Evolutionary conservation across 345 rosid species (phyloP).

Genomic region (Citrus unshiu): DNA sequence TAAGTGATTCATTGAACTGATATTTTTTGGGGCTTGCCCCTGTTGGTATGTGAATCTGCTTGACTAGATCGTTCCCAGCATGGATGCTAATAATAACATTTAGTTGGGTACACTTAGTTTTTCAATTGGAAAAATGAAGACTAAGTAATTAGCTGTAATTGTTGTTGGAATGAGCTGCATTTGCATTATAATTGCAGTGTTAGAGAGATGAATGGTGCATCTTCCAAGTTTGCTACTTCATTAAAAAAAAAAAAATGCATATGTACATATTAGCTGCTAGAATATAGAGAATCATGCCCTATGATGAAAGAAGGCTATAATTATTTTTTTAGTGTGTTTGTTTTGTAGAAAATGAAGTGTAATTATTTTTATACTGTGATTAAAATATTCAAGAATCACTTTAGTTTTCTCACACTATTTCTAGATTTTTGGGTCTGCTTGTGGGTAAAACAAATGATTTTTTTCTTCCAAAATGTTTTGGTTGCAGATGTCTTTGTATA

Average conservation of each 20-base stretch:
- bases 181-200: not conserved
- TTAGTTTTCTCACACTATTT: not conserved
- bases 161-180: not conserved
- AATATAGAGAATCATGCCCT: not conserved
- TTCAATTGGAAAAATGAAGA: not conserved
- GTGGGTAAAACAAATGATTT: not conserved
- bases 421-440: not conserved
- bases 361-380: not conserved
- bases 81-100: not conserved
- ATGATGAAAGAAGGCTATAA: not conserved
- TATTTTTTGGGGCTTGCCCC: not conserved
- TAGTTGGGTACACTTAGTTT: not conserved
- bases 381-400: not conserved
- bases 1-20: not conserved
- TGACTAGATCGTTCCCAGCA: not conserved
- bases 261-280: not conserved
- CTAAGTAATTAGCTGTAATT: not conserved
- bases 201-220: not conserved
- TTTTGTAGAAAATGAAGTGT: not conserved
- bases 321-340: too few species aligned
- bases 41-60: not conserved
- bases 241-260: too few species aligned
- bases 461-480: not conserved
- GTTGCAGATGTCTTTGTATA: slow-evolving; percentile 43
- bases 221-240: too few species aligned